Base-by-base conservation (phyloP, 73 alveolate genomes). In the Paraurostyla sp. region DNA sequence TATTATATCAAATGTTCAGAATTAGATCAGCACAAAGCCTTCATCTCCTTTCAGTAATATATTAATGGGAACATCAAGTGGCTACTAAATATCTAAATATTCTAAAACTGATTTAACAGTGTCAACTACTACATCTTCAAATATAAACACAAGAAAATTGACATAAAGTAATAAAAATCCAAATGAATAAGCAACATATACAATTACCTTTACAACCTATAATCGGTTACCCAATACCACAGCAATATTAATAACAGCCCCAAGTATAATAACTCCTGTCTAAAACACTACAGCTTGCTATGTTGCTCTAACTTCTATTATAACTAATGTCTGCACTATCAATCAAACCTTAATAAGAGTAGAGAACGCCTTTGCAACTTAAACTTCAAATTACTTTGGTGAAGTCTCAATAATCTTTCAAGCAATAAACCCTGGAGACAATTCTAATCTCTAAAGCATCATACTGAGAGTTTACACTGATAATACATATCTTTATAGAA, bases 1-100 rank as follows among this genome's bases (percentile, higher is more conserved):
- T 29, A 63, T 58, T 1, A 71, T 83, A 7, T 4, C 27, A 9
- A 62, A 65, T 63, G 63, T 83, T 29, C 16, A 57, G 29, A 83
- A 83, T 32, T 49, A 85, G 25, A 50, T 38, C 0, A 56, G 83
- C n/a, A 83, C 85, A 0, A n/a, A 63, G 46, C 92, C 92, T 42
- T 43, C 85, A 41, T 54, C 83, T 56, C 41, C 92, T 25, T 83
- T 83, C 40, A 23, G 52, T 2, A 60, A 63, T 29, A 65, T 83
- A 16, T n/a, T 27, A 18, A 60, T 83, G 29, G 27, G 48, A 20
- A 65, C 58, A 20, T 22, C 78, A 1, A 54, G 27, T 36, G 69
- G 89, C 18, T 78, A 78, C 35, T 54, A 41, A 9, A 45, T 78
- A 4, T 50, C 78, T 23, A 1, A 35, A 36, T 78, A 78, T 51